phyloP scores from a whole-genome alignment of 2,329 filamentous ascomycete species.

The Claviceps sorghi region DNA sequence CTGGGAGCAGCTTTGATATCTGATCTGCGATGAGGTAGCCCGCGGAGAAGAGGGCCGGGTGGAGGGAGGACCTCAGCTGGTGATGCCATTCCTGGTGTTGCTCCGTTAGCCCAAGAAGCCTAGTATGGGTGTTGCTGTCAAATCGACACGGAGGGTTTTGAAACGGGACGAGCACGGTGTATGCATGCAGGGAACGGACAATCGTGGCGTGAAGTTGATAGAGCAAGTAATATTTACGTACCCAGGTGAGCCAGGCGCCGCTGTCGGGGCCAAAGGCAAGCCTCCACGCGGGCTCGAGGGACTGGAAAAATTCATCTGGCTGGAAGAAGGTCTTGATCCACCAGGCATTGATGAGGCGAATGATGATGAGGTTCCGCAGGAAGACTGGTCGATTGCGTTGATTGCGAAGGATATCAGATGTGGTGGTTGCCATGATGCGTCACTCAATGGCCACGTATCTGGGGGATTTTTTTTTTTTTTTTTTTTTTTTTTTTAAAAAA shows the following conservation, averaged over 20 bases:
- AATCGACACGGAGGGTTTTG: not conserved
- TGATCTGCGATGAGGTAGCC: constrained; percentile 52
- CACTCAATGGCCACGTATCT: not conserved
- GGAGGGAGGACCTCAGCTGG: constrained; percentile 75
- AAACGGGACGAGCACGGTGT: too few species aligned
- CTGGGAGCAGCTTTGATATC: constrained; percentile 37
- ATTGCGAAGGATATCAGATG: constrained; percentile 8
- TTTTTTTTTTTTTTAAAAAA: too few species aligned
- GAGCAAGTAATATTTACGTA: constrained; percentile 31
- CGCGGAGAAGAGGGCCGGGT: constrained; percentile 72
- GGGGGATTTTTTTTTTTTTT: not conserved
- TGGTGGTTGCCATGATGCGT: constrained; percentile 10
- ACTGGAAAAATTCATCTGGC: constrained; percentile 94
- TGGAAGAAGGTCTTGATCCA: constrained; percentile 84
- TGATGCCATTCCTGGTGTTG: constrained; percentile 78
- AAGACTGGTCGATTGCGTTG: constrained; percentile 13
- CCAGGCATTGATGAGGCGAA: constrained; percentile 70
- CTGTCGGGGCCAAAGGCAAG: constrained; percentile 64
- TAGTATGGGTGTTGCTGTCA: not conserved
- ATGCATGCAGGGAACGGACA: not conserved
- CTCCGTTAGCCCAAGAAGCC: not conserved
- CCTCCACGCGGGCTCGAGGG: constrained; percentile 85
- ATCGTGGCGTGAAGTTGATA: not conserved
- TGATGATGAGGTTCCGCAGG: constrained; percentile 35
- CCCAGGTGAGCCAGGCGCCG: constrained; percentile 93